Conservation (phyloP, 1,284 basidiomycete species). For the Papiliotrema flavescens region DNA sequence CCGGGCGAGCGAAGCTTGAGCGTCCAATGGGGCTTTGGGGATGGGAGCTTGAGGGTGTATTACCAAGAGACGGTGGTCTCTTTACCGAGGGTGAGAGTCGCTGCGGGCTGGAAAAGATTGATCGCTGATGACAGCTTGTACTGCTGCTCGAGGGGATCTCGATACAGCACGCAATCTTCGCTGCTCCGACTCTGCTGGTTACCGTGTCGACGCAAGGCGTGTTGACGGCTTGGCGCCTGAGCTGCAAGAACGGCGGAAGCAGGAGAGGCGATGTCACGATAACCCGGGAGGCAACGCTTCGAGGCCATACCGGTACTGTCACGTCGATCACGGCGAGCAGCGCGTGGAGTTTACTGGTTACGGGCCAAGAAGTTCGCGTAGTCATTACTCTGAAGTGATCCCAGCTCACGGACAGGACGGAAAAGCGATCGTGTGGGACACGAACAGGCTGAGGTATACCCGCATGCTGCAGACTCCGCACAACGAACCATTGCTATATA, state of each 20-base stretch:
- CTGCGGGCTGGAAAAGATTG: background rate
- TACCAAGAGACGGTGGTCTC: conserved; percentile 56
- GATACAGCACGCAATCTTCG: conserved; percentile 71
- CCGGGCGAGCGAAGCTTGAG: conserved; percentile 20
- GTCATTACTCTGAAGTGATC: too few relatives aligned
- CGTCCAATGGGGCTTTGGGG: conserved; percentile 46
- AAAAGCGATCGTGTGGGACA: conserved; percentile 83
- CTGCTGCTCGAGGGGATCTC: conserved; percentile 71
- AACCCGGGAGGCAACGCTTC: conserved; percentile 67
- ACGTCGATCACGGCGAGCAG: conserved; percentile 69
- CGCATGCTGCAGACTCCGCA: conserved; percentile 67
- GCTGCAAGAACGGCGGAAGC: conserved; percentile 27
- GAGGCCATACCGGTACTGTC: conserved; percentile 68
- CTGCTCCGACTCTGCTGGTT: conserved; percentile 64
- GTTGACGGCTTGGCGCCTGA: conserved; percentile 71
- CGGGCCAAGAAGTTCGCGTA: conserved; percentile 69
- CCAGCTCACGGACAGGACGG: conserved; percentile 55
- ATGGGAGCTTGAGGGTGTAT: conserved; percentile 37
- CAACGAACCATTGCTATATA: conserved; percentile 60
- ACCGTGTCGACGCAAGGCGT: conserved; percentile 73
- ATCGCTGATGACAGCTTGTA: conserved; percentile 54
- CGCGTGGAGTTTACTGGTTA: conserved; percentile 78
- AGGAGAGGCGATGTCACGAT: conserved; percentile 38
- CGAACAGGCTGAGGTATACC: conserved; percentile 74
- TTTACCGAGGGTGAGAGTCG: conserved; percentile 56